Percentiles rank a stretch among this genome's conserved stretches.
These are phyloP conservation scores for Aspergillus awamori DNA, from an alignment of 2,329 filamentous ascomycete species.

Conservation along the genomic window DNA sequence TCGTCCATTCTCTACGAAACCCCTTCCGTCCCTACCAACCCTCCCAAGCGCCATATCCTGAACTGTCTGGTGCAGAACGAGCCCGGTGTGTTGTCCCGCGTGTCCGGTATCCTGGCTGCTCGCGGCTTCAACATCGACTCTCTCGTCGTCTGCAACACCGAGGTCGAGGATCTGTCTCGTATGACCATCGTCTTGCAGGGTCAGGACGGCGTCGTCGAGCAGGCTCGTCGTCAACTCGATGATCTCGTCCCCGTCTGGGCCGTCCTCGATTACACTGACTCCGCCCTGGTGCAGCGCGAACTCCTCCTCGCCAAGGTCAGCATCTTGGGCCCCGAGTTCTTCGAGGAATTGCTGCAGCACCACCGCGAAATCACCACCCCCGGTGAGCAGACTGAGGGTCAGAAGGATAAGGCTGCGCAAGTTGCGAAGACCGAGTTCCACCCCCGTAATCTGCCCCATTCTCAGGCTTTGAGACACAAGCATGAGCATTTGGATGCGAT, in stretches of 20 bases:
- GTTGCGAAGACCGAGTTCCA: conserved; percentile 69
- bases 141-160: conserved; percentile 94
- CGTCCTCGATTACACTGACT: conserved; percentile 90
- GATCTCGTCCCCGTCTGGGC: conserved; percentile 98
- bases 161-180: conserved; percentile 92
- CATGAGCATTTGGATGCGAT: conserved; percentile 96
- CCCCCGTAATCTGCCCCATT: conserved; percentile 80
- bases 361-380: conserved; percentile 82
- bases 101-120: conserved; percentile 93
- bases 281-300: conserved; percentile 93
- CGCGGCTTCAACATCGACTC: conserved; percentile 99
- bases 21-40: conserved; percentile 76
- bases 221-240: conserved; percentile 91
- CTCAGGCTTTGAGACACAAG: conserved; percentile 91
- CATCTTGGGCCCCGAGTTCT: conserved; percentile 95
- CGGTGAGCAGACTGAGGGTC: conserved; percentile 41
- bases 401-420: conserved; percentile 24
- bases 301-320: conserved; percentile 94
- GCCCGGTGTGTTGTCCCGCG: conserved; percentile 92
- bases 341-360: conserved; percentile 93
- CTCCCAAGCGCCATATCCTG: conserved; percentile 91
- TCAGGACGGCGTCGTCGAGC: conserved; percentile 95
- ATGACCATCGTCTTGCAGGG: conserved; percentile 99
- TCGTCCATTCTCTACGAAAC: conserved; percentile 99
- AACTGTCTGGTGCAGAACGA: conserved; percentile 99